Conservation (phyloP, 805 yeast species). For the Saccharomycopsis babjevae region DNA sequence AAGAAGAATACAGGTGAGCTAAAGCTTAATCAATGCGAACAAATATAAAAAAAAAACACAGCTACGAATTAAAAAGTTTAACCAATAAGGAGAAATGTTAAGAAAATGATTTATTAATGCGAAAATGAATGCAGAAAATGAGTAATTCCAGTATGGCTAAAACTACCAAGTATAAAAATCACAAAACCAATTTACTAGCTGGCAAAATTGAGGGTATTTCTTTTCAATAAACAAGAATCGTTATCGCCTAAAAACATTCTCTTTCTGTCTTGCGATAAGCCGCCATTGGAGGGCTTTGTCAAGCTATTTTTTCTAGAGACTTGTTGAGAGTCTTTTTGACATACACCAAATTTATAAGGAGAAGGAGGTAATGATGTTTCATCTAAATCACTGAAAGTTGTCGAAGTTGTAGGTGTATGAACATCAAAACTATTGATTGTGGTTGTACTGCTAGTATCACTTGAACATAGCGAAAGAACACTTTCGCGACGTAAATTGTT, state of each 20-base stretch:
- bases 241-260: neutral
- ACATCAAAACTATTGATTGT: neutral
- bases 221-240: neutral
- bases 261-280: neutral
- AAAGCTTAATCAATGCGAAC: no score
- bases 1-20: no score
- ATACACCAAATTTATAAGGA: neutral
- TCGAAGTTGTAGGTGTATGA: neutral
- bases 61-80: no score
- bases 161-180: no score
- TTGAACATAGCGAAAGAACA: neutral
- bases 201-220: neutral
- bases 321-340: neutral
- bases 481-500: neutral
- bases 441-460: neutral
- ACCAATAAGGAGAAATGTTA: no score
- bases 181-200: neutral
- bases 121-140: no score
- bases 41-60: no score
- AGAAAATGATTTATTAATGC: no score
- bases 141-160: no score
- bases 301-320: neutral
- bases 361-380: neutral
- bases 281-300: neutral
- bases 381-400: neutral